Evolutionary conservation across 192 early-diverging fungal genomes (phyloP), one percentile per base, ranked within the genome.

Genomic region (Gorgonomyces haynaldii): DNA sequence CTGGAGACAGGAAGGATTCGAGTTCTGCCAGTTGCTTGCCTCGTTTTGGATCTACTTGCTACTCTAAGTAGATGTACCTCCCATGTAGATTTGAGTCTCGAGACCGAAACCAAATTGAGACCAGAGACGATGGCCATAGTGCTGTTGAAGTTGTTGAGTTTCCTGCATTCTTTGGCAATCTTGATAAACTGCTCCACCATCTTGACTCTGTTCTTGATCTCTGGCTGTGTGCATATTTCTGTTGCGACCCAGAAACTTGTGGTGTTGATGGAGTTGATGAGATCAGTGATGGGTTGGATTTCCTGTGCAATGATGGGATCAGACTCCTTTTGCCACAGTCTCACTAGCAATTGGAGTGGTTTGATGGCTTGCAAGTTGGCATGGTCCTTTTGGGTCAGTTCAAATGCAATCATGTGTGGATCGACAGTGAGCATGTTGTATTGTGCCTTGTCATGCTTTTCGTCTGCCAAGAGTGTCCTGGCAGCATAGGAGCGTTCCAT

Each of bases 61-160:
- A 42, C 2, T 2, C 12, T 35, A 9, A 38, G 25, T 19, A 54
- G 21, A 22, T 37, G 9, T 53, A 57, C 47, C 48, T 57, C 55
- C 55, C 55, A 83, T 0, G 83, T 86, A 19, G 55, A 53, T 45
- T 82, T 79, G 29, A 91, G 62, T 35, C 88, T 60, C 56, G 79
- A 66, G 1, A 91, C 75, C 1, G 78, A 65, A 0, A 83, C 78
- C 31, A 82, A 65, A 50, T 82, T 81, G 9, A 91, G 66, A 2
- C 84, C 85, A 8, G 78, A 81, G 13, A 82, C 79, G 37, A 91
- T 75, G 9, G 83, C 83, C 69, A 91, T 83, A 10, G 81, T 64
- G 1, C 79, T 82, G 52, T 88, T 85, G 60, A 61, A 73, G 45
- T 73, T 73, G 62, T 45, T 74, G 81, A 16, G 75, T 74, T 65